Evolutionary conservation across 768 basidiomycete species (phyloP), one percentile per base, ranked within the genome.

Genomic region (Tylopilus vinaceipallidus): DNA sequence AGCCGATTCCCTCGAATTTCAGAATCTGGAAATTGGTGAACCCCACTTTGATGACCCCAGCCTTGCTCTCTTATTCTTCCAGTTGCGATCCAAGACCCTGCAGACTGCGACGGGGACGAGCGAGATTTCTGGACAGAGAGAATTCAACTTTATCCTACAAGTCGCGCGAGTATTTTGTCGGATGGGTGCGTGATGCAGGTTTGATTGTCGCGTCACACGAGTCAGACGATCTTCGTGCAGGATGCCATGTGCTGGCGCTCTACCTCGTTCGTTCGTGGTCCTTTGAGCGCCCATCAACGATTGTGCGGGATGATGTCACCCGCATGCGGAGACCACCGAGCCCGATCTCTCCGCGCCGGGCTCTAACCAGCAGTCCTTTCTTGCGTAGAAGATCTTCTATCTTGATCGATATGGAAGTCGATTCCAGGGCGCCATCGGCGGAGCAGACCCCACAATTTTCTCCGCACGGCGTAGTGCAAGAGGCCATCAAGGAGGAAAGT

Each of bases 141-240:
- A 99, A 64, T 98, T 95, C 70, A 94, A 90, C 63, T 98, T 98
- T 65, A 91, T 99, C 10, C 73, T 95, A 24, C 95, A 98, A 70
- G 92, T 93, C 58, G 90, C 94, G 0, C 82, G 92, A 24, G 89
- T 95, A 8, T 94, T 98, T 58, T 92, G 89, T 60, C 76, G 91
- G 51, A 95, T 98, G 93, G 97, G 95, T 91, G 56, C 34, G 85
- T 65, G 1, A 10, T 26, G n/a, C 19, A 22, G 16, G 4, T n/a
- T 40, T 4, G 37, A 48, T 42, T 33, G 42, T 26, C 6, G 30
- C 33, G 36, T 6, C 19, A 20, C 37, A 47, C 23, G 30, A 33
- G 24, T 23, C 38, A 36, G 29, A 32, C 46, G 54, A 44, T 45
- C 39, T 50, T 47, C 13, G 46, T 42, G 11, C 65, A 97, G 95